Base-by-base conservation (phyloP, 495 filamentous ascomycete species). In the Podospora fimiseda region DNA sequence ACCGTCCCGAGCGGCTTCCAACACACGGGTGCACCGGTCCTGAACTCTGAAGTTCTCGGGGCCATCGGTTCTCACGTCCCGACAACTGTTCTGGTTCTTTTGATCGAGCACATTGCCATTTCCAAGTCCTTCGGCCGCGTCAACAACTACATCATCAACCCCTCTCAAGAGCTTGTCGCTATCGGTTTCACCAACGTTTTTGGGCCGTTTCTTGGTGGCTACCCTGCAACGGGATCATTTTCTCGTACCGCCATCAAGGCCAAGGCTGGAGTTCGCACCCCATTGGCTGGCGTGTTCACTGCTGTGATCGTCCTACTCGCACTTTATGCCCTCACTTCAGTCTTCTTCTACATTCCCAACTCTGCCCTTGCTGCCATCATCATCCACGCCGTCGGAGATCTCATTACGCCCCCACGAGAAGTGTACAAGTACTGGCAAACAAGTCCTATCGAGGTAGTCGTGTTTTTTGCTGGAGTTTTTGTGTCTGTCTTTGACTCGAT, bases 101-200 rank as follows among this genome's bases (percentile, higher is more conserved):
- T 80, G 20, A 76, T 80, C 47, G 77, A 80, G 58, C 77, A 79
- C 56, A 78, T 79, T 20, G 73, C 77, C 43, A 79, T 79, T 43
- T 75, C 73, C 14, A 80, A 80, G 54, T 75, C 73, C 5, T 80
- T 79, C 44, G 77, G 76, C 9, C 67, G 77, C 45, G 60, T 78
- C 18, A 79, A 79, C 58, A 76, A 77, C 61, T 80, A 80, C 55
- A 72, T 74, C 56, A 77, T 80, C 52, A 65, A 77, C 45, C 77
- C 77, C 0, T 78, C 76, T 1, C 76, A 80, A 48, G 77, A 80
- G 48, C 63, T 80, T 9, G 74, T 80, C 18, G 77, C 76, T 37
- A 73, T 79, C 49, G 77, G 76, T n/a, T 67, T 75, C 24, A 74
- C 68, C 41, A 80, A 80, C 47, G 57, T 79, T 23, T 61, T 79